These are phyloP conservation scores for Chytriomyces confervae DNA, from an alignment of 192 early-diverging fungal species.

Conservation along the genomic window DNA sequence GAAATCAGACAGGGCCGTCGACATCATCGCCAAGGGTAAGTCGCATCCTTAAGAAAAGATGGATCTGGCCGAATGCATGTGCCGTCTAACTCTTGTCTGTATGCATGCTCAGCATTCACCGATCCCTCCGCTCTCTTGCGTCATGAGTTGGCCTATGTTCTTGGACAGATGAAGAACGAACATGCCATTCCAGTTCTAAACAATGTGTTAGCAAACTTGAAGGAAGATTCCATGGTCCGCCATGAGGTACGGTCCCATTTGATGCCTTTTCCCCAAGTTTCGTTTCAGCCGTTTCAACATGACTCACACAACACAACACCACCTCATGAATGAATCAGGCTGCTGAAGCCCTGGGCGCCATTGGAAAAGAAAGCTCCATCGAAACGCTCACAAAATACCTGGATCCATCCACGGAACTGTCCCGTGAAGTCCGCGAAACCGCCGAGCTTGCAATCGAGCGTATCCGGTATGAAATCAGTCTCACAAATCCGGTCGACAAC, in stretches of 20 bases:
- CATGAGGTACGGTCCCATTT: conserved; percentile 70
- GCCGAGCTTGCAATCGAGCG: conserved; percentile 87
- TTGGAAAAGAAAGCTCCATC: conserved; percentile 73
- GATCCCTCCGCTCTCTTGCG: conserved; percentile 89
- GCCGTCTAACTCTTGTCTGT: no score
- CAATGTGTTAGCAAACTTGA: conserved; percentile 67
- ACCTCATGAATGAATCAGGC: conserved; percentile 55
- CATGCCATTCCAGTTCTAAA: conserved; percentile 74
- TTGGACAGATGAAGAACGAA: conserved; percentile 92
- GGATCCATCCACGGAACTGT: conserved; percentile 65
- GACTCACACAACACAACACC: not conserved
- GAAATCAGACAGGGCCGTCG: conserved; percentile 71
- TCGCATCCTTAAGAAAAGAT: not conserved
- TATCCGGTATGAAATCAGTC: conserved; percentile 73
- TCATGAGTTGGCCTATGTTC: conserved; percentile 95
- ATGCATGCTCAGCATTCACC: conserved; percentile 57
- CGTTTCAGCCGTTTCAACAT: not conserved
- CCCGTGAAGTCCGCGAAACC: conserved; percentile 84
- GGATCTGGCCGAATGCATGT: not conserved
- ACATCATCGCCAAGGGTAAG: conserved; percentile 82
- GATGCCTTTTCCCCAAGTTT: not conserved
- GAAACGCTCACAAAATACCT: conserved; percentile 77
- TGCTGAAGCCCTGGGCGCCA: conserved; percentile 94
- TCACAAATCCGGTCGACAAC: not conserved
- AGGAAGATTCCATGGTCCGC: conserved; percentile 92